Percentiles rank a stretch among this genome's conserved stretches.
Conservation (phyloP, 1,139 yeast genomes). For the Candida anutae region DNA sequence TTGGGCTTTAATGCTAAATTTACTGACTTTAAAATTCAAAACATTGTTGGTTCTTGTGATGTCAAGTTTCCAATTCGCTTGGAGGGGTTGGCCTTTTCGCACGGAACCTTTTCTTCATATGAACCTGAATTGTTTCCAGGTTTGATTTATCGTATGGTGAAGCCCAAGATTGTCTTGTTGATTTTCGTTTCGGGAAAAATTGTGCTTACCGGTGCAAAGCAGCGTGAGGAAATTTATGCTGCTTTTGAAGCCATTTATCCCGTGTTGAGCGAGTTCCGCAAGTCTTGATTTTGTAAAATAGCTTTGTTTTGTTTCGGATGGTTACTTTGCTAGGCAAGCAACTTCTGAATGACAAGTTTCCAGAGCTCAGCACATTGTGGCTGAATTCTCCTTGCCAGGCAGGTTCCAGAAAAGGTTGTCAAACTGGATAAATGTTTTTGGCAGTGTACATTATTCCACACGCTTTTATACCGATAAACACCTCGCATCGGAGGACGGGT, state of each 20-base stretch:
- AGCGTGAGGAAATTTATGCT: conserved; percentile 95
- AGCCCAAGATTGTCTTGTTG: conserved; percentile 92
- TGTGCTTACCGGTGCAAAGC: conserved; percentile 98
- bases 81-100: conserved; percentile 96
- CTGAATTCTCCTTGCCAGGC: too few relatives aligned
- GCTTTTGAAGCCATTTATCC: conserved; percentile 98
- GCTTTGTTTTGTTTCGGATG: too few relatives aligned
- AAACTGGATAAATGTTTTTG: too few relatives aligned
- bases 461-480: too few relatives aligned
- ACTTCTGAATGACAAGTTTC: too few relatives aligned
- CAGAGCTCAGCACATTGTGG: too few relatives aligned
- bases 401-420: too few relatives aligned
- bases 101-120: conserved; percentile 97
- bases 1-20: conserved; percentile 94
- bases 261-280: conserved; percentile 95
- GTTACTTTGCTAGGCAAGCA: too few relatives aligned
- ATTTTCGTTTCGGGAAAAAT: conserved; percentile 97
- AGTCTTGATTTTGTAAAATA: conserved; percentile 44
- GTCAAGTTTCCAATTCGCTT: conserved; percentile 95
- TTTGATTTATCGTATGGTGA: conserved; percentile 97
- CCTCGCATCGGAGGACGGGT: too few relatives aligned
- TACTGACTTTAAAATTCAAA: conserved; percentile 95
- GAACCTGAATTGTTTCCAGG: conserved; percentile 99
- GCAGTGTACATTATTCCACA: too few relatives aligned
- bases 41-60: conserved; percentile 97